Conservation (phyloP, 129 eudicot genomes). For the Saussurea involucrata region DNA sequence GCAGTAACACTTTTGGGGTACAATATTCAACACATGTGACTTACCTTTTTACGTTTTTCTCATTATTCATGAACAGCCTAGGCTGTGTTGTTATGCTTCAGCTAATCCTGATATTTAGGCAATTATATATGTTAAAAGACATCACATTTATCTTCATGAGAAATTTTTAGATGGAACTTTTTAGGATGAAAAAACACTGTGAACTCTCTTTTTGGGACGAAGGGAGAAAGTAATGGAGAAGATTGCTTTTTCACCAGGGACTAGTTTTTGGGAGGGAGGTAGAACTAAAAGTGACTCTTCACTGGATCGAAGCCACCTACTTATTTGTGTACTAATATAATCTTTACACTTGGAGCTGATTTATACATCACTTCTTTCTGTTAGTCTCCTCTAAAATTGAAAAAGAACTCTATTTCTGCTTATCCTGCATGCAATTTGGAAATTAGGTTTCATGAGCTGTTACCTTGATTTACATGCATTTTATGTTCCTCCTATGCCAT, state of each 20-base stretch:
- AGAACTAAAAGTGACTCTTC: neutral
- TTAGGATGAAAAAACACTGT: neutral
- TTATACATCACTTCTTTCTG: neutral
- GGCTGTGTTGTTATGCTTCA: conserved; percentile 7
- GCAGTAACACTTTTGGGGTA: conserved; percentile 87
- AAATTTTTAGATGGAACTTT: neutral
- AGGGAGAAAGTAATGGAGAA: neutral
- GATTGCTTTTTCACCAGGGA: neutral
- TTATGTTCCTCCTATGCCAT: neutral
- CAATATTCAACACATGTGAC: neutral
- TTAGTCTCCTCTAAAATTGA: neutral
- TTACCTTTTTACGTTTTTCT: neutral
- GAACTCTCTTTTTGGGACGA: neutral
- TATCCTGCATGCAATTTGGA: neutral
- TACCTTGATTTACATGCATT: neutral
- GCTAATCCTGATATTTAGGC: conserved; percentile 2
- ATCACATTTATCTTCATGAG: neutral
- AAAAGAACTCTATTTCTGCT: neutral
- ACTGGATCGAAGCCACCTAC: neutral
- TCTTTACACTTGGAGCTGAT: neutral
- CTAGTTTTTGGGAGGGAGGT: neutral
- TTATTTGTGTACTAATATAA: neutral
- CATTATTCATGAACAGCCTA: neutral
- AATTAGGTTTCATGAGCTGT: neutral
- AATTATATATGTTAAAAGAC: neutral